Evolutionary conservation across 176 grass and related monocot genomes (phyloP).

Genomic region (Pontederia crassipes): DNA sequence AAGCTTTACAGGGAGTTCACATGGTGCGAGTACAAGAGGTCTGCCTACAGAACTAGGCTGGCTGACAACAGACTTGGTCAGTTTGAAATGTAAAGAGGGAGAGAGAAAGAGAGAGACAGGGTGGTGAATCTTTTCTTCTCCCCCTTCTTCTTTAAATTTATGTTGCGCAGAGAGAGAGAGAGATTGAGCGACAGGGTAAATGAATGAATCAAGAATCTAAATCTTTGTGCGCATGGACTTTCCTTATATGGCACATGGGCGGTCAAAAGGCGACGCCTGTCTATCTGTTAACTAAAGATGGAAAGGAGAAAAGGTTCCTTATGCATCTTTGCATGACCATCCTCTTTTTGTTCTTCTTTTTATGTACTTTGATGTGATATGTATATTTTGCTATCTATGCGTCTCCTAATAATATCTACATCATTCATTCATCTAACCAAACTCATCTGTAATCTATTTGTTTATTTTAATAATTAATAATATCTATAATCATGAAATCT

Average conservation of each 20-base stretch:
- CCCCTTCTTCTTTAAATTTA: neutral
- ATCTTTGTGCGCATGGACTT: neutral
- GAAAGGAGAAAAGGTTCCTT: constrained; percentile 9
- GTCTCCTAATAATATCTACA: no score
- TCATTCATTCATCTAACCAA: no score
- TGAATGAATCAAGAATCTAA: no score
- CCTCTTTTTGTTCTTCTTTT: neutral
- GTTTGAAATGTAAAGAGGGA: constrained; percentile 40
- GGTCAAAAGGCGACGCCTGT: neutral
- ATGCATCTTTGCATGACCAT: neutral
- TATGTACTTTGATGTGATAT: neutral
- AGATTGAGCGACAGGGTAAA: no score
- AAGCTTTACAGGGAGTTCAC: constrained; percentile 90
- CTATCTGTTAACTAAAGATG: neutral
- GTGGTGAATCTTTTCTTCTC: neutral
- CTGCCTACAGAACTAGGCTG: constrained; percentile 40
- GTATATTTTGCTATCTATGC: no score
- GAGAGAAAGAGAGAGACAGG: neutral
- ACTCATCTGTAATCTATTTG: no score
- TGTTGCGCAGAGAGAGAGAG: no score
- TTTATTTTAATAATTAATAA: no score
- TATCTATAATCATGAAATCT: no score
- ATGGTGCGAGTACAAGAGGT: constrained; percentile 79
- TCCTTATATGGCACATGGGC: neutral
- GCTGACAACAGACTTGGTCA: constrained; percentile 52